Conservation (phyloP, 1,284 basidiomycete genomes). For the Cutaneotrichosporon spelunceum region DNA sequence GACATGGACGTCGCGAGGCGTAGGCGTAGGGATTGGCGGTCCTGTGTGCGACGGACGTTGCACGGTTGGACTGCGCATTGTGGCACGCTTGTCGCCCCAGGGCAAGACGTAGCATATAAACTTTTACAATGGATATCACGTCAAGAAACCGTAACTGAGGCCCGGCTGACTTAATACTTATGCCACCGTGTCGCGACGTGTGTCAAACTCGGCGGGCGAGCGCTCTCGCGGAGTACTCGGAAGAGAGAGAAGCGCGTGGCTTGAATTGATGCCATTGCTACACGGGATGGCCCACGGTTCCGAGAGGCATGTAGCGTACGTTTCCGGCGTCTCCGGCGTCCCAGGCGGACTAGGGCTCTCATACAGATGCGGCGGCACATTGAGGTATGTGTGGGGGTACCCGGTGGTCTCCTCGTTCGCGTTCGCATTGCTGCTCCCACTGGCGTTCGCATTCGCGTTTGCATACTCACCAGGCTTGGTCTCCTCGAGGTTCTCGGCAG, state of each 20-base stretch:
- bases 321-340: background rate
- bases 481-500: background rate
- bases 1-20: background rate
- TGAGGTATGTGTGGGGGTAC: background rate
- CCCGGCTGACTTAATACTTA: background rate
- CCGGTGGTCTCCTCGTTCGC: background rate
- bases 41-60: background rate
- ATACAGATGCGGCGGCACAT: background rate
- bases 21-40: constrained; percentile 3
- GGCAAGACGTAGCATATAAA: background rate
- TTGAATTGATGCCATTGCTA: too few species aligned
- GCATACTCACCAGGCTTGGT: background rate
- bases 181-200: background rate
- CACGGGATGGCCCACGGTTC: background rate
- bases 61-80: background rate
- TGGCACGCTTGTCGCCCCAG: background rate
- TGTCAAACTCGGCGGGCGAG: background rate
- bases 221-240: background rate
- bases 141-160: background rate
- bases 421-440: too few species aligned
- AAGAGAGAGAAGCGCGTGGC: background rate
- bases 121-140: background rate
- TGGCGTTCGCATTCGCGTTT: too few species aligned
- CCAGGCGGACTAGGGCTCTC: background rate
- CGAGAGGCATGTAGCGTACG: background rate